Evolutionary conservation across 768 basidiomycete species (phyloP), one percentile per base, ranked within the genome.

Genomic region (Rhizopogon salebrosus): DNA sequence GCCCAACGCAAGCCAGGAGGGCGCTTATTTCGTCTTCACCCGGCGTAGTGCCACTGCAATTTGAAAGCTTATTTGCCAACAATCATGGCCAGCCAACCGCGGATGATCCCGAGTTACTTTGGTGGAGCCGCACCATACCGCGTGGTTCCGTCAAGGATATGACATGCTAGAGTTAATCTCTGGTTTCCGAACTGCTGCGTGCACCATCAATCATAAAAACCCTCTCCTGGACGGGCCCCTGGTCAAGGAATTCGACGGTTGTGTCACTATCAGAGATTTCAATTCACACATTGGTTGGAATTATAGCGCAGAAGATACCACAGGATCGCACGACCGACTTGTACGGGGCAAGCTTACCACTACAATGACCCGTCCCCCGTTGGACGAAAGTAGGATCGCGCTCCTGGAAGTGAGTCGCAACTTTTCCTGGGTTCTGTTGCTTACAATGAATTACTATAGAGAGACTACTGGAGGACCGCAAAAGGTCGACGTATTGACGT

Each of bases 71-170:
- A 37, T 52, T 8, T 41, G 49, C 39, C 37, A 55, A 34, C 22
- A 48, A 29, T 26, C 8, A 10, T 11, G 13, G 26, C 10, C 42
- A 29, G 18, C 3, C 3, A 27, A 11, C 0, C 11, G 27, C 26
- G 10, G n/a, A 6, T 10, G n/a, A n/a, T 38, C 5, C n/a, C n/a
- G 13, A 6, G 7, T 60, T 79, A 27, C 70, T 75, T 3, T 81
- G 79, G 79, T 69, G 80, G 80, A 80, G 11, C 77, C 77, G 2
- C 61, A 64, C 31, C 74, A 68, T 57, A 80, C 80, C 8, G 74
- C 80, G 10, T 81, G 80, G 80, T 81, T 81, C 56, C 69, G 72
- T 50, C 58, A 80, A 79, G 79, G 78, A 81, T n/a, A n/a, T n/a
- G n/a, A n/a, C n/a, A n/a, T n/a, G n/a, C n/a, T n/a, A 60, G 76